Conservation (phyloP, 306 rosid genomes). For the Sechiopsis laciniata region DNA sequence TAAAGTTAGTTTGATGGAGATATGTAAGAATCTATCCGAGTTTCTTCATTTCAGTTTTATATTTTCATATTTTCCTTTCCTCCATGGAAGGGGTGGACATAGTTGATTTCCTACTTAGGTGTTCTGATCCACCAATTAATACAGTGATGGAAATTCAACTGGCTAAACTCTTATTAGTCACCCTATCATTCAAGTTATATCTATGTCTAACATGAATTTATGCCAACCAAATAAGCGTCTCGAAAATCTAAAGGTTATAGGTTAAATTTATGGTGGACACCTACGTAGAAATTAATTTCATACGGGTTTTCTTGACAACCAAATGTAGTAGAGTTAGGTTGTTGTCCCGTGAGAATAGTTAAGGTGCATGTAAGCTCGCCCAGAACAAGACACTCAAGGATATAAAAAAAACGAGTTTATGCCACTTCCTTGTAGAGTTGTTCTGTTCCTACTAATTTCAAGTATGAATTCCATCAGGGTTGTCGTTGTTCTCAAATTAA, state of each 20-base stretch:
- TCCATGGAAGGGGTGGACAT: conserved; percentile 16
- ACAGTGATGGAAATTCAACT: conserved; percentile 31
- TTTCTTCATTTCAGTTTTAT: conserved; percentile 15
- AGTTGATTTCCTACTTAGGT: neutral
- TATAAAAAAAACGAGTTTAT: neutral
- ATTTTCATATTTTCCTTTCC: conserved; percentile 9
- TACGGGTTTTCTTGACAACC: too few species aligned
- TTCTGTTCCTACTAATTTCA: neutral
- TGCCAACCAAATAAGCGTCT: neutral
- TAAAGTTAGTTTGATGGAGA: conserved; percentile 18
- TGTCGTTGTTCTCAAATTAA: too few species aligned
- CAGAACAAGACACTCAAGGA: too few species aligned
- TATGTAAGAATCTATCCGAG: conserved; percentile 19
- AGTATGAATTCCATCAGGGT: neutral
- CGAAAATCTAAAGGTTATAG: too few species aligned
- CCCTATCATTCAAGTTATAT: conserved; percentile 22
- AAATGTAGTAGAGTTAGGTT: too few species aligned
- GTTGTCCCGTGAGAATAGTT: too few species aligned
- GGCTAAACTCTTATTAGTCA: conserved; percentile 52
- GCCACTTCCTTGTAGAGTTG: neutral
- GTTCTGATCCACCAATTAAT: conserved; percentile 43
- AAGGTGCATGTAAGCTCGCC: too few species aligned
- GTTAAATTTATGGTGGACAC: too few species aligned
- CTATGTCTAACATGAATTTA: neutral
- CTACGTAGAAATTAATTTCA: too few species aligned